Base-by-base conservation (phyloP, 768 basidiomycete species). In the Leccinum ochraceum region DNA sequence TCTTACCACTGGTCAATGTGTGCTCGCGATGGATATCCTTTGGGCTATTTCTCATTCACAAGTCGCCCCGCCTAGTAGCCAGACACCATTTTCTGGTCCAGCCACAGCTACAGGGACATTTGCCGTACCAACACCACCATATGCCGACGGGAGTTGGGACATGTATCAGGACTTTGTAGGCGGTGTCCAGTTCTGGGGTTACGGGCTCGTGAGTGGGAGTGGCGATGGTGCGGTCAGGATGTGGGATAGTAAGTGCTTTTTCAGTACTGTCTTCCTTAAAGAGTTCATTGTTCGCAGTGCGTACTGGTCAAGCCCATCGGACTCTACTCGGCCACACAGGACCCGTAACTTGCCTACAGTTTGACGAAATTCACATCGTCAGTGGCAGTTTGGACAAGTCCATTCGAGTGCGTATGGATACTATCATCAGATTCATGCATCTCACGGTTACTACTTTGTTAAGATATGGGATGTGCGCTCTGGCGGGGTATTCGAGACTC, bases 21-120 rank as follows among this genome's bases (percentile, higher is more conserved):
- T 98, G 51, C 89, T 97, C 80, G 96, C 96, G 24, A 99, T 99
- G 97, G 97, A 99, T 75, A 97, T 99, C 64, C 86, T 99, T 26
- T 99, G 97, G 97, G 97, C 96, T 2, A 96, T 98, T 66, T 94
- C 94, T 10, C 96, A 98, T 75, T 87, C 94, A 3, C 81, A 88
- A 42, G 71, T 77, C 26, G 68, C 80, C 11, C 73, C 74, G 16
- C 70, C 82, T 22, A 76, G 79, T 17, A 72, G 67, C 49, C 73
- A 76, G 2, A 60, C 82, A 34, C 74, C 81, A 9, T 83, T 87
- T 67, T 76, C 85, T 28, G 82, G 83, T 22, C 73, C 82, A 1
- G 76, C 82, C 0, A 82, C 86, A 0, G 80, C 84, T 1, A 79
- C 84, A 14, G 88, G 86, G 48, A 76, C 80, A 20, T 95, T 96